Base-by-base conservation (phyloP, 805 yeast species). In the Ogataea populi-albae region DNA sequence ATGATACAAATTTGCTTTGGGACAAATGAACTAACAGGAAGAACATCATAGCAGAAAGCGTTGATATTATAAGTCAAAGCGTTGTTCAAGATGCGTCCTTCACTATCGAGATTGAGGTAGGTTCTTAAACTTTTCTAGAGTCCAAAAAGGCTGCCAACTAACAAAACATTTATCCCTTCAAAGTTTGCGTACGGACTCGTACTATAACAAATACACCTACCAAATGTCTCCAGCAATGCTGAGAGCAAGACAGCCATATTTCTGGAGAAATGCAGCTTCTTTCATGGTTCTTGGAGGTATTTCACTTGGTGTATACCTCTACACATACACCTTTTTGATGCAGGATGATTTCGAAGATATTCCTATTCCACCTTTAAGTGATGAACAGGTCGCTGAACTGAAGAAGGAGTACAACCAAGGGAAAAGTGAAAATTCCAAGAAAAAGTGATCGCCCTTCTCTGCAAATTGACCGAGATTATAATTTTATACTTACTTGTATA, bases 201-300 rank as follows among this genome's bases (percentile, higher is more conserved):
- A 64, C 40, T 59, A 58, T 44, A 70, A 71, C 57, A 71, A 69
- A 23, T 59, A 55, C 41, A 73, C 79, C 10, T 69, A 65, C 50
- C 70, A 70, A 55, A 88, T 88, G 91, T 86, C 96, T 1, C 96
- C 96, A 11, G 96, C 96, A 5, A 79, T 91, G 71, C 69, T 86
- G 47, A 73, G 98, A 46, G 96, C 96, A 30, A 76, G 98, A 61
- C 71, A 74, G 41, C 97, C 96, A 26, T 91, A 76, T 55, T 86
- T 88, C 64, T 76, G 79, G 73, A 77, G 71, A 52, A 91, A 89
- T 59, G 74, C 82, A 55, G 65, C 76, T 14, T 75, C 79, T 0
- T 75, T 89, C 33, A 67, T 68, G 12, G 61, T 73, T 0, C 65
- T 86, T 15, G 62, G 79, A 4, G 73, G 81, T n/a, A 63, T 86